Base-by-base conservation (phyloP, 805 yeast species). In the Pichia exigua region DNA sequence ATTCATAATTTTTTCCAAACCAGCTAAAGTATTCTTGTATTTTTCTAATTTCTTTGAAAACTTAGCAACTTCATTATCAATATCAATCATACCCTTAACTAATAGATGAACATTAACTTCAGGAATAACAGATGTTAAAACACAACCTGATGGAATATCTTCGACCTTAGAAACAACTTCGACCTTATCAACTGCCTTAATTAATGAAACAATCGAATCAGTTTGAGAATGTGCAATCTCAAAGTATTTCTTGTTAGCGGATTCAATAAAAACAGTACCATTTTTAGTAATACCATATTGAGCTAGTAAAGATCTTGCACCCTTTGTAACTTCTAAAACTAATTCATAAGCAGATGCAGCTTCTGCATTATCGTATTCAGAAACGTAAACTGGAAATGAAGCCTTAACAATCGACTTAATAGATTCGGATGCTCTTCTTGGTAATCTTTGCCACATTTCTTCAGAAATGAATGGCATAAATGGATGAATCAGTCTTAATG, bases 401-500 rank as follows among this genome's bases (percentile, higher is more conserved):
- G 97, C 95, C 65, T 81, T 80, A 48, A 82, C 83, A 67, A 94
- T 89, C 21, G 97, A 78, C 48, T 69, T 73, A 27, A 89, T 74
- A 22, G 71, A 70, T 62, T 87, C 97, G 49, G 82, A 73, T 9
- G 80, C 77, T 66, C 97, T 83, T 64, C 86, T 85, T 62, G 98
- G 98, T 64, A 94, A 75, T 72, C 98, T 87, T 75, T 94, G 99
- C 97, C 97, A 94, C 87, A 94, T 81, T 76, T 94, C 99, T 72
- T 94, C 99, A 46, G 98, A 85, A 59, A 94, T 75, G 67, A 81
- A 94, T 41, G 99, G 99, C 99, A 94, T 94, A 76, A 89, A 94
- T 68, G 99, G 99, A 67, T 92, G 98, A 61, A 92, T 94, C 73
- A 94, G 67, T 67, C 78, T 84, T 73, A 92, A 78, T 12, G 97